Percentiles rank a stretch among this genome's conserved stretches.
These are phyloP conservation scores for Leccinum angustisporum DNA, from an alignment of 1,284 basidiomycete genomes.

Conservation along the genomic window DNA sequence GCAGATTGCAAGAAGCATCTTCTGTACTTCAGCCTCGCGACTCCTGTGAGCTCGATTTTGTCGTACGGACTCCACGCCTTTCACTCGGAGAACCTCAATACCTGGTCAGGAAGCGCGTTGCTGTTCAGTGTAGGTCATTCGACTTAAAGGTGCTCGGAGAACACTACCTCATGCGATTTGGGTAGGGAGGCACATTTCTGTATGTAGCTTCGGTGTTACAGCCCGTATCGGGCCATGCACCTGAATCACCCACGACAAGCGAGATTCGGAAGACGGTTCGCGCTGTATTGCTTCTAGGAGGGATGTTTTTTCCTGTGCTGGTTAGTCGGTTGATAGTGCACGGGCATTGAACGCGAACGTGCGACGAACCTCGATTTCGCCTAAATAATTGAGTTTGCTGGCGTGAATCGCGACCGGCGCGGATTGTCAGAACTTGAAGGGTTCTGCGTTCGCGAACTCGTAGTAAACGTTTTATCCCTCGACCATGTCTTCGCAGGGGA, in stretches of 20 bases:
- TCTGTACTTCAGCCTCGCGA: slow-evolving; percentile 76
- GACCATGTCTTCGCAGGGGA: slow-evolving; percentile 34
- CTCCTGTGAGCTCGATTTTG: slow-evolving; percentile 72
- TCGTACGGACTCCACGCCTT: slow-evolving; percentile 68
- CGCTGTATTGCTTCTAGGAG: slow-evolving; percentile 55
- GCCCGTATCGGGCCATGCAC: slow-evolving; percentile 54
- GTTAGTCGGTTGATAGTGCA: slow-evolving; percentile 53
- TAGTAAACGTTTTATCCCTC: slow-evolving; percentile 10
- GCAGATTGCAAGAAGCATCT: slow-evolving; percentile 73
- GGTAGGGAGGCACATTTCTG: slow-evolving; percentile 88
- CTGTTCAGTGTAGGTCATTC: slow-evolving; percentile 68
- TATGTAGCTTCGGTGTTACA: slow-evolving; percentile 93
- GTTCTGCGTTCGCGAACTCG: slow-evolving; percentile 5
- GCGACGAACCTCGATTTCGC: neutral
- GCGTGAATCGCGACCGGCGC: neutral
- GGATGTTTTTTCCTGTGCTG: slow-evolving; percentile 70
- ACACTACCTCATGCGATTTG: slow-evolving; percentile 8
- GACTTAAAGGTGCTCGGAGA: neutral
- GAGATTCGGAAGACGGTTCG: slow-evolving; percentile 52
- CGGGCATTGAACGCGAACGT: slow-evolving; percentile 35
- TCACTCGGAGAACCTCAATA: slow-evolving; percentile 44
- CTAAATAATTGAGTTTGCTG: neutral
- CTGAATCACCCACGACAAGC: slow-evolving; percentile 37
- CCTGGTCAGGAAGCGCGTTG: slow-evolving; percentile 74
- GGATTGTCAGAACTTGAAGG: neutral